Conservation (phyloP, 2,329 filamentous ascomycete genomes). For the Fusarium chlamydosporum region DNA sequence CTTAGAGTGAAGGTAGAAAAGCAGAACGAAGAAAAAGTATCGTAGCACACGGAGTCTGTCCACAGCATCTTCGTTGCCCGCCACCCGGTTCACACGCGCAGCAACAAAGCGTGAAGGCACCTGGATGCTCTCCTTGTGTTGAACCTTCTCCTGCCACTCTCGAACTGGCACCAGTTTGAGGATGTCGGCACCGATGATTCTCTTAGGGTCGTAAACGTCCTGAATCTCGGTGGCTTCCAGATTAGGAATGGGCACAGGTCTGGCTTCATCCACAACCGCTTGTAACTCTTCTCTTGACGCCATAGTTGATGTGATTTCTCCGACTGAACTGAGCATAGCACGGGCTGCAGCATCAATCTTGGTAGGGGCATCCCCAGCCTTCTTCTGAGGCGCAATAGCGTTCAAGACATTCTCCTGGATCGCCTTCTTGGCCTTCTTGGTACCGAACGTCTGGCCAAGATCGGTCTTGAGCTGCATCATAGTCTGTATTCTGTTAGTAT, state of each 20-base stretch:
- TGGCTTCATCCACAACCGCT: constrained; percentile 74
- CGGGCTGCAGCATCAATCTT: constrained; percentile 69
- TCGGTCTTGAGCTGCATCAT: constrained; percentile 74
- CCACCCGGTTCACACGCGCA: constrained; percentile 68
- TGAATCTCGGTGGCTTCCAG: constrained; percentile 74
- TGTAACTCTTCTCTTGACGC: constrained; percentile 76
- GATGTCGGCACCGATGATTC: constrained; percentile 76
- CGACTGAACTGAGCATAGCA: constrained; percentile 75
- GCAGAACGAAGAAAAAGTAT: constrained; percentile 71
- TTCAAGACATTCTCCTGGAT: constrained; percentile 78
- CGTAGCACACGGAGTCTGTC: constrained; percentile 70
- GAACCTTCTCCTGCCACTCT: constrained; percentile 80
- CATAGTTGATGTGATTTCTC: constrained; percentile 73
- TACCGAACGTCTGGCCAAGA: constrained; percentile 84
- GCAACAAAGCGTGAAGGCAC: constrained; percentile 76
- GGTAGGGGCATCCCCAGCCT: constrained; percentile 55
- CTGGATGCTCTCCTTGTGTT: constrained; percentile 69
- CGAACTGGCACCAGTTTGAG: constrained; percentile 77
- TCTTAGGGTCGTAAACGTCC: constrained; percentile 78
- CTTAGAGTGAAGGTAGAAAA: constrained; percentile 65
- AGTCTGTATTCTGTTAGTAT: constrained; percentile 60
- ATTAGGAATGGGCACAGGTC: constrained; percentile 81
- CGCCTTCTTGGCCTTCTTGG: constrained; percentile 86
- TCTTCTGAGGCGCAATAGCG: constrained; percentile 69
- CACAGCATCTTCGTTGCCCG: constrained; percentile 67